Base-by-base conservation (phyloP, 2,329 filamentous ascomycete species). In the Paracamarosporium sp. region DNA sequence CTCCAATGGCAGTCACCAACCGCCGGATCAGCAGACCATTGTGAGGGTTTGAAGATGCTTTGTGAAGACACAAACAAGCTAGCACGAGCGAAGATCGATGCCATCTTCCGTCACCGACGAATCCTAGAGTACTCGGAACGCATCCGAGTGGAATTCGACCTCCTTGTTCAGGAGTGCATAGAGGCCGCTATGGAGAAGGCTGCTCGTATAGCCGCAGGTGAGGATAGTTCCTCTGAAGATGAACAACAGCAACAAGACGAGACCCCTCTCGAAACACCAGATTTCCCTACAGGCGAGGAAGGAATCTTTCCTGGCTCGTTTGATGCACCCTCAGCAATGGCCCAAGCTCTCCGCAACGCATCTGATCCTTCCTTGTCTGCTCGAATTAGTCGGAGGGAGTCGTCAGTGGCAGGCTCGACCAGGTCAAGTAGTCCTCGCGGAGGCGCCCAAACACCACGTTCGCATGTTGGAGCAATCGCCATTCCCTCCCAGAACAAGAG, bases 121-220 rank as follows among this genome's bases (percentile, higher is more conserved):
- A 96, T 98, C 50, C 88, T 99, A 30, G 95, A 99, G 75, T 99
- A 99, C 73, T 89, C 93, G 0, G 95, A 99, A 78, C 89, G 96
- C 30, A 97, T 99, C 62, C 91, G 96, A 4, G 86, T 97, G 45
- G 95, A 99, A 70, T 96, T 97, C 69, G 90, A 94, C 27, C 86
- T 96, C 25, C 83, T 97, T 56, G 94, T 99, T 2, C 92, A 98
- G 70, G 92, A 97, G 68, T 99, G 95, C 73, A 97, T 99, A 51
- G 90, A 96, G 59, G 93, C 92, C 60, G 95, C 95, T 8, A 85
- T 98, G 78, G 87, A 86, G 63, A 97, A 98, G 77, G 93, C 95
- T 52, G 91, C 91, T 54, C 89, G 89, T 48, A 94, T 97, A 65
- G 92, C 92, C 44, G 88, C 91, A 41, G 94, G 94, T 11, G 88